phyloP scores from a whole-genome alignment of 805 yeast species.

The Candida piceae region DNA sequence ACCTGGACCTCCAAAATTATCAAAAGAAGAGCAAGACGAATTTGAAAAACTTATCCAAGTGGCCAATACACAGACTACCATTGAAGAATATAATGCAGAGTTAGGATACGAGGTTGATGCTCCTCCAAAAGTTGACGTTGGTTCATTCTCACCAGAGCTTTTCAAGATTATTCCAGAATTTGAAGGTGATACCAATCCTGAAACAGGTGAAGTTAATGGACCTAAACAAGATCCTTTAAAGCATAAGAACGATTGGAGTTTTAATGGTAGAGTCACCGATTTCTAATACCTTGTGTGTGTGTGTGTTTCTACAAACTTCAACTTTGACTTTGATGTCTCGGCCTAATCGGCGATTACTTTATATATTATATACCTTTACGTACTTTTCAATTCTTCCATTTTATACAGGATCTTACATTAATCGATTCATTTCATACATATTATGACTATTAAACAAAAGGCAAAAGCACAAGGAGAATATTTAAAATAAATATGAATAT shows the following conservation, averaged over 20 bases:
- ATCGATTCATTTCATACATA: no score
- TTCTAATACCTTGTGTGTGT: conserved; percentile 40
- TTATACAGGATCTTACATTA: no score
- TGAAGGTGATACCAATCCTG: conserved; percentile 90
- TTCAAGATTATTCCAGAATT: conserved; percentile 87
- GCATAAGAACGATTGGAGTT: conserved; percentile 84
- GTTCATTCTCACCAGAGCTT: conserved; percentile 61
- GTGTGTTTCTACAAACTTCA: not conserved
- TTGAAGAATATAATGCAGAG: conserved; percentile 60
- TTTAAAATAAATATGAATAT: not conserved
- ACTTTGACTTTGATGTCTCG: no score
- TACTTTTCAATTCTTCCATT: no score
- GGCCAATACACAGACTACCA: conserved; percentile 74
- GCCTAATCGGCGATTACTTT: conserved; percentile 1
- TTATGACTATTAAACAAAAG: no score
- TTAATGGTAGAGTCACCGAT: conserved; percentile 94
- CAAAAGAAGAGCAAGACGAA: conserved; percentile 81
- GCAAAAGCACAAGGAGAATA: not conserved
- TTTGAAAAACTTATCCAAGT: conserved; percentile 79
- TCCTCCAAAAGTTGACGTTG: conserved; percentile 44
- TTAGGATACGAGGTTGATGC: conserved; percentile 28
- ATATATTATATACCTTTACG: no score
- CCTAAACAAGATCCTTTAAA: conserved; percentile 95
- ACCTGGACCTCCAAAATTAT: conserved; percentile 66
- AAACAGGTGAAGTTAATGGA: conserved; percentile 93